Percentiles rank a stretch among this genome's conserved stretches.
These are phyloP conservation scores for Epipyxis sp. DNA, from an alignment of 108 stramenopile genomes.

Conservation along the genomic window DNA sequence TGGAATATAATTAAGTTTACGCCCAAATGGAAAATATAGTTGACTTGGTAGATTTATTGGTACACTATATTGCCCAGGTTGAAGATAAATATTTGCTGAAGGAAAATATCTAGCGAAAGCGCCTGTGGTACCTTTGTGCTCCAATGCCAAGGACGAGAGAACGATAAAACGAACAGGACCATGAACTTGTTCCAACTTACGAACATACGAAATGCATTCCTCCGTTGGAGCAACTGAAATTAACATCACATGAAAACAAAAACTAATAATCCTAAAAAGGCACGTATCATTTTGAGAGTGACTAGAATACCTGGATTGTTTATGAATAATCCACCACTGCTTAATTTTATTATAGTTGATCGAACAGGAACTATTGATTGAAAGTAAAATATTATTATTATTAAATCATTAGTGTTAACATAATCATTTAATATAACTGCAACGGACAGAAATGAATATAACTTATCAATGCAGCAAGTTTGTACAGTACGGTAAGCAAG, in stretches of 20 bases:
- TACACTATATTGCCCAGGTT: slow-evolving; percentile 79
- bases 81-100: slow-evolving; percentile 70
- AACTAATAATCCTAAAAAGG: too few relatives aligned
- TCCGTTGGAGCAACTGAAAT: slow-evolving; percentile 79
- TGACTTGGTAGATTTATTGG: slow-evolving; percentile 40
- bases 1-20: not conserved
- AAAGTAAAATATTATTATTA: too few relatives aligned
- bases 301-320: too few relatives aligned
- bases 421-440: too few relatives aligned
- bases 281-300: too few relatives aligned
- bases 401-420: too few relatives aligned
- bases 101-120: slow-evolving; percentile 82
- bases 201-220: slow-evolving; percentile 64
- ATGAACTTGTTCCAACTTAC: slow-evolving; percentile 58
- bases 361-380: slow-evolving; percentile 68
- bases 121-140: slow-evolving; percentile 87
- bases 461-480: too few relatives aligned
- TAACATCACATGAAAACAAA: too few relatives aligned
- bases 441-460: too few relatives aligned
- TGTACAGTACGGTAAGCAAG: not conserved
- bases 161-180: slow-evolving; percentile 81
- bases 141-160: slow-evolving; percentile 78
- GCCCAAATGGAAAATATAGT: not conserved
- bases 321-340: slow-evolving; percentile 69
- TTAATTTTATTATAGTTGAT: slow-evolving; percentile 73